phyloP scores from a whole-genome alignment of 1,284 basidiomycete genomes.

The Microbotryum silenes-acaulis region DNA sequence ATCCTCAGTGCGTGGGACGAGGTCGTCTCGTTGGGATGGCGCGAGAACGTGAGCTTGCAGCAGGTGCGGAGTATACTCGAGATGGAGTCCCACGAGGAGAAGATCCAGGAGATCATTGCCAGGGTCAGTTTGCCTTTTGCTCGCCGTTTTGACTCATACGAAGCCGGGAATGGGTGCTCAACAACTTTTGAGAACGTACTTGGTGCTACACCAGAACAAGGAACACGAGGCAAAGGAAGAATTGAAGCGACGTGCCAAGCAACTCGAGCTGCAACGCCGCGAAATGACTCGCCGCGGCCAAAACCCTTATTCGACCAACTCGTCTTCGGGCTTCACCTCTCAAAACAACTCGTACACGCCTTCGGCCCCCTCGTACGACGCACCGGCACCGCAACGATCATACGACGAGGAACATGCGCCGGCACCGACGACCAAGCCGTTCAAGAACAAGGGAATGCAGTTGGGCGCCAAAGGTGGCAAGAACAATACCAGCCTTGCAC shows the following conservation, averaged over 20 bases:
- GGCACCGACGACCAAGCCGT: constrained; percentile 41
- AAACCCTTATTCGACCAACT: constrained; percentile 35
- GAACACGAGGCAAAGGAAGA: constrained; percentile 99
- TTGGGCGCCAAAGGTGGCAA: constrained; percentile 64
- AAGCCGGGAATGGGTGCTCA: background rate
- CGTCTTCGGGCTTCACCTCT: constrained; percentile 16
- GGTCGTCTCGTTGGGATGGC: constrained; percentile 86
- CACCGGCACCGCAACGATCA: constrained; percentile 11
- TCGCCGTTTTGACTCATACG: background rate
- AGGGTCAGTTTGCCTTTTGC: constrained; percentile 51
- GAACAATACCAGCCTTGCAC: constrained; percentile 78
- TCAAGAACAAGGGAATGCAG: constrained; percentile 96
- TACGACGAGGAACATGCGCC: constrained; percentile 3
- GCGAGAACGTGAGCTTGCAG: constrained; percentile 84
- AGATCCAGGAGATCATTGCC: constrained; percentile 98
- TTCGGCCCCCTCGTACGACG: constrained; percentile 20
- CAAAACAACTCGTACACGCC: constrained; percentile 15
- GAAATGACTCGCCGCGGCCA: constrained; percentile 73
- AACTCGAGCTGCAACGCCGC: constrained; percentile 94
- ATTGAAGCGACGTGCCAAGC: constrained; percentile 93
- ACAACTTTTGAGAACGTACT: background rate
- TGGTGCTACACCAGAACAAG: constrained; percentile 58
- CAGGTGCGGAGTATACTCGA: constrained; percentile 89
- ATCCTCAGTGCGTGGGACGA: constrained; percentile 94
- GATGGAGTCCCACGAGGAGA: constrained; percentile 99